Conservation (phyloP, 805 yeast species). For the Hanseniaspora opuntiae region DNA sequence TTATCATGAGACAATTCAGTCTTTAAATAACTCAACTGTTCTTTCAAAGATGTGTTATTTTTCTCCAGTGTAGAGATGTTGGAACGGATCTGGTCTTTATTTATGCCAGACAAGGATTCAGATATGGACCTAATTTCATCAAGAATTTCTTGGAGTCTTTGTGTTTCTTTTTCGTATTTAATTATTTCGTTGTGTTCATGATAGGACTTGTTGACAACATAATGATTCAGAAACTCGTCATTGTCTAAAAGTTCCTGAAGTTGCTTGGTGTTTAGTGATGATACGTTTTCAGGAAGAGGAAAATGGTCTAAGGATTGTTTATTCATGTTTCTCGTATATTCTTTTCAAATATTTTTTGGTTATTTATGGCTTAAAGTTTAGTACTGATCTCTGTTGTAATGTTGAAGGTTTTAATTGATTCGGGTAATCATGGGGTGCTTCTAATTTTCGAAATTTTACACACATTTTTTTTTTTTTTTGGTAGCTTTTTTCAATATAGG, state of each 20-base stretch:
- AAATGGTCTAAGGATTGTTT: neutral
- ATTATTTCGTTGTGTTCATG: constrained; percentile 17
- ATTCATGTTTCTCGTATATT: too few species aligned
- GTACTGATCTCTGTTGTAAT: neutral
- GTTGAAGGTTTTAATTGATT: too few species aligned
- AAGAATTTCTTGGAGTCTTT: constrained; percentile 13
- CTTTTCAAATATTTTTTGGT: too few species aligned
- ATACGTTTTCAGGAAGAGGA: constrained; percentile 2
- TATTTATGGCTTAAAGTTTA: too few species aligned
- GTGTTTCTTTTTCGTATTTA: neutral
- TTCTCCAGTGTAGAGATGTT: neutral
- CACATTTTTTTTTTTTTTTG: too few species aligned
- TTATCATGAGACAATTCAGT: constrained; percentile 24
- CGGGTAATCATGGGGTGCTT: too few species aligned
- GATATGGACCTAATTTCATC: constrained; percentile 20
- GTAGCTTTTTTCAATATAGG: too few species aligned
- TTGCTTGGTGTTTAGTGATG: neutral
- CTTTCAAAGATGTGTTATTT: neutral
- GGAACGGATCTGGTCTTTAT: neutral
- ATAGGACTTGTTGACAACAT: constrained; percentile 13
- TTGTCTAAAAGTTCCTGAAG: neutral
- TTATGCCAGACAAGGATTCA: constrained; percentile 16
- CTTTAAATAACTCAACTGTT: constrained; percentile 18
- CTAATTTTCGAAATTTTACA: too few species aligned
- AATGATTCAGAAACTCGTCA: constrained; percentile 6